These are phyloP conservation scores for Claviceps sp. DNA, from an alignment of 2,329 filamentous ascomycete genomes.

Conservation along the genomic window DNA sequence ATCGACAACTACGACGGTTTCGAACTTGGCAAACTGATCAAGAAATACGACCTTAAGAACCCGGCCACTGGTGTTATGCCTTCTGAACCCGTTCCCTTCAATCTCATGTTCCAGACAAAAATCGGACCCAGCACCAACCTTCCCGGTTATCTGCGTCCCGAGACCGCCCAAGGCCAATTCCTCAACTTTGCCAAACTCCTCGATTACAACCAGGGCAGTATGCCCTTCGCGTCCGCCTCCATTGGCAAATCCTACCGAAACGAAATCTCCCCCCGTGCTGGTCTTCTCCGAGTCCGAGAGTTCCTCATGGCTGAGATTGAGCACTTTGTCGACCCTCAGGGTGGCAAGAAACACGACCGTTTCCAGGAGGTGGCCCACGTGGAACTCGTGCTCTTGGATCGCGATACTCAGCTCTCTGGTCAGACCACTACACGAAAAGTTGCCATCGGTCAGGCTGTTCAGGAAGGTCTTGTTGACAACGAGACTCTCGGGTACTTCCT, in stretches of 20 bases:
- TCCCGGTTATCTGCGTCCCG: conserved; percentile 75
- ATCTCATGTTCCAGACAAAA: conserved; percentile 95
- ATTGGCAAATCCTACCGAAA: conserved; percentile 98
- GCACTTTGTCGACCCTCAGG: conserved; percentile 89
- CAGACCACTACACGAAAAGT: conserved; percentile 64
- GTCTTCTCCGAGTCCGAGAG: conserved; percentile 85
- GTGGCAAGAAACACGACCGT: conserved; percentile 85
- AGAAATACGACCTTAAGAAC: conserved; percentile 83
- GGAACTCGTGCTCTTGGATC: conserved; percentile 73
- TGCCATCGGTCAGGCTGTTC: conserved; percentile 76
- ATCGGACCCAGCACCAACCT: conserved; percentile 87
- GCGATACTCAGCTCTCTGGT: conserved; percentile 73
- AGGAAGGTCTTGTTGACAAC: conserved; percentile 76
- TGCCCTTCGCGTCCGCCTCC: conserved; percentile 94
- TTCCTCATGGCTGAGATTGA: conserved; percentile 99
- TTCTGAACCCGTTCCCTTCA: conserved; percentile 77
- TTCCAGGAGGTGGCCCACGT: conserved; percentile 77
- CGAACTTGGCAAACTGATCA: conserved; percentile 77
- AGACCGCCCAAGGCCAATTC: conserved; percentile 97
- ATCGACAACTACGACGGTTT: conserved; percentile 92
- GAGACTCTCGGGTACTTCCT: conserved; percentile 98
- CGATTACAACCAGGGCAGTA: conserved; percentile 86
- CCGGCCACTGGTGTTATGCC: conserved; percentile 67
- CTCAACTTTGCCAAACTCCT: conserved; percentile 93
- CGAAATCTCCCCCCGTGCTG: conserved; percentile 87